Percentiles rank a stretch among this genome's conserved stretches.
Conservation (phyloP, 805 yeast genomes). For the Cyberlindnera samutprakarnensis region DNA sequence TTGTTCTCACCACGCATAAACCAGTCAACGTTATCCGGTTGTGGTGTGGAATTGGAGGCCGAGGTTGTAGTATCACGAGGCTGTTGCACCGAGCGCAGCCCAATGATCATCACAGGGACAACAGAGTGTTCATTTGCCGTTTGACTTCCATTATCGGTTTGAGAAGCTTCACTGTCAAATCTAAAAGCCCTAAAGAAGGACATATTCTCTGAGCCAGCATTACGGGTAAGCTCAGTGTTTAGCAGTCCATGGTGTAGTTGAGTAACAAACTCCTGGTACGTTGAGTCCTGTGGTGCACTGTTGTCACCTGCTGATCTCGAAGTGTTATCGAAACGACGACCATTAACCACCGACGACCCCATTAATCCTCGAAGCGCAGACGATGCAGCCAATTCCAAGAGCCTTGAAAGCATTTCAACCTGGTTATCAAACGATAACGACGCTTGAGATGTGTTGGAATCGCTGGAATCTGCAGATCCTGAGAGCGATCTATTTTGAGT, state of each 20-base stretch:
- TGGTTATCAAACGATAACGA: constrained; percentile 23
- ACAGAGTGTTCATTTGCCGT: constrained; percentile 4
- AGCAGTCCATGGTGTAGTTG: constrained; percentile 33
- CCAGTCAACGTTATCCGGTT: constrained; percentile 13
- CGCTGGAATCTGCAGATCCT: neutral
- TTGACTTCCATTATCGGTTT: neutral
- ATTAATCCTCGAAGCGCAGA: constrained; percentile 35
- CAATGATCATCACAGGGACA: constrained; percentile 44
- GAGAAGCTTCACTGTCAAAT: constrained; percentile 24
- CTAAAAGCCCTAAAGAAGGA: constrained; percentile 38
- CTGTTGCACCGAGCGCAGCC: constrained; percentile 34
- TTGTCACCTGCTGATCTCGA: constrained; percentile 5
- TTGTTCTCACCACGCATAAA: constrained; percentile 6
- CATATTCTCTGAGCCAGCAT: constrained; percentile 12
- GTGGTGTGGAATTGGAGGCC: no score
- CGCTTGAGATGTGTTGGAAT: neutral
- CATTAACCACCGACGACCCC: constrained; percentile 22
- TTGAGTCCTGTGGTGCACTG: constrained; percentile 23
- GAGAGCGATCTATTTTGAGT: no score
- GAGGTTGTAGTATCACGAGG: constrained; percentile 9
- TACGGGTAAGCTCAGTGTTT: constrained; percentile 30
- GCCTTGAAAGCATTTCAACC: constrained; percentile 33
- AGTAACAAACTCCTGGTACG: constrained; percentile 36
- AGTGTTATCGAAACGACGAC: constrained; percentile 24
- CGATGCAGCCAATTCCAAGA: constrained; percentile 37